Base-by-base conservation (phyloP, 2,329 filamentous ascomycete species). In the Cordyceps fumosorosea region DNA sequence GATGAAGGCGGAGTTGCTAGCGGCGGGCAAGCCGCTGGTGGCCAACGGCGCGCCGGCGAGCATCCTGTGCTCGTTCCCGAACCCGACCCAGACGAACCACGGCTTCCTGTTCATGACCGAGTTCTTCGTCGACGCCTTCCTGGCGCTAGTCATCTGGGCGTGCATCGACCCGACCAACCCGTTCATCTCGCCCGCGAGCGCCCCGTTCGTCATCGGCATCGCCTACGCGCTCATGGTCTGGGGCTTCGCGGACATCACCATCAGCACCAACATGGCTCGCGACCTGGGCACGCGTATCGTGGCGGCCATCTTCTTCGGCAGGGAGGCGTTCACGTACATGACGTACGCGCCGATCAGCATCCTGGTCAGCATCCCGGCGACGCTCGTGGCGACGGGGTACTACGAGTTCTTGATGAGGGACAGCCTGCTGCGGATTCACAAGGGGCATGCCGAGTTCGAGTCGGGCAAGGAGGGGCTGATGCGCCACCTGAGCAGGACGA, bases 201-300 rank as follows among this genome's bases (percentile, higher is more conserved):
- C 78, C 1, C 81, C 82, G 4, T 83, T 83, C 65, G 75, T 79
- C 42, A 85, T 86, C 65, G 83, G 84, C 12, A 67, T 85, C 5
- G 82, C 77, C 5, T 85, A 84, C 69, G 81, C 75, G 3, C 72
- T 69, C 64, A 81, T 81, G 74, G 75, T 83, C 48, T 85, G 83
- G 81, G 82, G 80, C 3, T 85, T 85, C 65, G 83, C 81, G 11
- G 75, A 75, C 62, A 75, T 82, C 53, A 82, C 80, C 14, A 80
- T 85, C 66, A 77, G 75, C 45, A 84, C 82, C 16, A 87, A 87
- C 70, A 68, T 83, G 37, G 83, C 84, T 12, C 74, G 83, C 67
- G 84, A 86, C 67, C 73, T 86, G 16, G 84, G 84, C n/a, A 80
- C 81, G 1, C 78, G 84, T 20, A 79, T 85, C 29, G 83, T 85